Evolutionary conservation across 1,284 basidiomycete genomes (phyloP), one percentile per base, ranked within the genome.

Genomic region (Moniliella sp.): DNA sequence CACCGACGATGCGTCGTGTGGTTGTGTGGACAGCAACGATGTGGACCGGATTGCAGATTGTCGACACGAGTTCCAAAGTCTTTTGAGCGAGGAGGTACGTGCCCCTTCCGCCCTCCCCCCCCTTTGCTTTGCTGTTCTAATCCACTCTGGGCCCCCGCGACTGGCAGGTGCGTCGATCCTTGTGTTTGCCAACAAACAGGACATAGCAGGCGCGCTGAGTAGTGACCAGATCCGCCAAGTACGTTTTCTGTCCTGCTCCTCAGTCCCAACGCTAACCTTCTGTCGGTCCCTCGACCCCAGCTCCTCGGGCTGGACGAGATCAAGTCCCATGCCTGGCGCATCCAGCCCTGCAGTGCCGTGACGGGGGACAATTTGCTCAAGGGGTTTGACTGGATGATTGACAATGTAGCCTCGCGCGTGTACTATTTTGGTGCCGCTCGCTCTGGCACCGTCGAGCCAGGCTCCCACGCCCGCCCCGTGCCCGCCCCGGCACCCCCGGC

Each of bases 171-270:
- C 88, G 27, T 88, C 84, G 11, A 69, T 99, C 31, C 70, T 99
- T 26, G 75, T 99, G 30, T 82, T 97, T 59, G 91, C 91, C n/a
- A 99, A 99, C 65, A 99, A 99, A 64, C 86, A 93, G 62, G 91
- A 99, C 63, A 71, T 97, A 19, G 69, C 71, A 25, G 82, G 84
- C 16, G 78, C 86, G 0, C 72, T 94, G 71, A 70, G 71, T 10
- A 71, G 75, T 32, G 61, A 67, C 27, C 80, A 93, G 63, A 88
- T 97, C 45, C 68, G 74, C 39, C 68, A 77, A 48, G 83, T 80
- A 59, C 58, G 75, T 63, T n/a, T 25, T 10, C 11, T 3, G 13
- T 15, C 4, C 18, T 27, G 16, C 15, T 16, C 16, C 3, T 10
- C 15, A 13, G 35, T 35, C 21, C 21, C n/a, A n/a, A n/a, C n/a